Evolutionary conservation across 2,329 filamentous ascomycete genomes (phyloP).

Genomic region (Trichoderma asperellum): DNA sequence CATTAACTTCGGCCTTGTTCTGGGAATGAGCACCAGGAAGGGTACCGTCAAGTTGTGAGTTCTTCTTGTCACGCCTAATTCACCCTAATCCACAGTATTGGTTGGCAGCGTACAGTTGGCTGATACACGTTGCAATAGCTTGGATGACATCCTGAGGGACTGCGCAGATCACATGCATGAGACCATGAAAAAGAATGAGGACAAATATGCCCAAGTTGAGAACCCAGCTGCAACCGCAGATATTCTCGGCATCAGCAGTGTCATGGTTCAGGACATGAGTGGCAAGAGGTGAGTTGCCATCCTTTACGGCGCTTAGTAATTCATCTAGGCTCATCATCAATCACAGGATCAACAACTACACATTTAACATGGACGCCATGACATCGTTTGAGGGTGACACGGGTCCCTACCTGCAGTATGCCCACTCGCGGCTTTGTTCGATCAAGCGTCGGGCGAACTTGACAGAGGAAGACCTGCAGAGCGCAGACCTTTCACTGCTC

Average conservation of each 20-base stretch:
- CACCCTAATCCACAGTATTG: no score
- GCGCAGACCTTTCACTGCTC: constrained; percentile 69
- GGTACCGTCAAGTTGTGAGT: constrained; percentile 71
- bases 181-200: constrained; percentile 87
- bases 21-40: constrained; percentile 71
- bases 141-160: constrained; percentile 54
- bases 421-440: constrained; percentile 71
- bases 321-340: neutral
- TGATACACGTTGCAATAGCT: constrained; percentile 33
- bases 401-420: constrained; percentile 83
- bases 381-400: constrained; percentile 84
- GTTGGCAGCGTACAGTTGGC: neutral
- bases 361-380: constrained; percentile 81
- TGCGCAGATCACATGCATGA: constrained; percentile 97
- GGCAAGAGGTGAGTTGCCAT: constrained; percentile 73
- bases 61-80: neutral
- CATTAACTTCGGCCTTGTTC: constrained; percentile 73
- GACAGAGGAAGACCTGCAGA: constrained; percentile 59
- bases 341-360: constrained; percentile 64
- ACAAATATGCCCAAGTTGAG: constrained; percentile 88
- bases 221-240: constrained; percentile 83
- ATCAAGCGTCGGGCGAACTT: constrained; percentile 63
- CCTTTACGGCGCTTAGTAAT: neutral
- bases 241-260: constrained; percentile 86
- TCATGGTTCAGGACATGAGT: constrained; percentile 98